Evolutionary conservation across 164 flowering plant genomes (phyloP).

Genomic region (Taxillus chinensis): DNA sequence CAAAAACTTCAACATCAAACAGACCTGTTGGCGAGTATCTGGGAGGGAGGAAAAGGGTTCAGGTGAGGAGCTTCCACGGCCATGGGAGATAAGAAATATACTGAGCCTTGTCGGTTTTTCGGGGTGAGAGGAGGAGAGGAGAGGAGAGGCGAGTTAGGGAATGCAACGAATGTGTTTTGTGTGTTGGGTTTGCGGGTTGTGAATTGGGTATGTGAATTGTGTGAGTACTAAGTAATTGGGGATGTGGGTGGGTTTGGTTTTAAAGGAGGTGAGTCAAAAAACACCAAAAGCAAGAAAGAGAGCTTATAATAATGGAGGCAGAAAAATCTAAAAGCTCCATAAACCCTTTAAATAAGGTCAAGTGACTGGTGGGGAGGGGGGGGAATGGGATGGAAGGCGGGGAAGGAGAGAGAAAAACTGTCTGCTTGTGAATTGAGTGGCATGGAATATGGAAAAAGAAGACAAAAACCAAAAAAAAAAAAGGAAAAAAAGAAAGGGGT

Average conservation of each 20-base stretch:
- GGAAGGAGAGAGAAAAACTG: no score
- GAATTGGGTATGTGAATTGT: background rate
- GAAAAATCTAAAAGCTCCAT: no score
- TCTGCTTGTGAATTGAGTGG: no score
- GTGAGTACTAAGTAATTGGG: background rate
- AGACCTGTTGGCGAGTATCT: conserved; percentile 27
- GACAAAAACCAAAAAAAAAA: no score
- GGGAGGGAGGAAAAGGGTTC: conserved; percentile 31
- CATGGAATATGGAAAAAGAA: no score
- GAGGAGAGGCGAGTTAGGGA: background rate
- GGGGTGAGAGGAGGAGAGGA: background rate
- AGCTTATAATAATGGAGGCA: no score
- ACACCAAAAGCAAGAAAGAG: no score
- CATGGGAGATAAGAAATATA: conserved; percentile 17
- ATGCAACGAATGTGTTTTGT: background rate
- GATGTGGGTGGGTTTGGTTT: background rate
- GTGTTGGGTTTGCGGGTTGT: background rate
- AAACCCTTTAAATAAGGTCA: no score
- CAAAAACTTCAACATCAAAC: background rate
- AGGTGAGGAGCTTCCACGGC: conserved; percentile 53
- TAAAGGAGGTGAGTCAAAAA: background rate
- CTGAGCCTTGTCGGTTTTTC: background rate
- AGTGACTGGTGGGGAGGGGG: no score
- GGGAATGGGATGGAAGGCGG: no score
- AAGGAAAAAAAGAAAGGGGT: no score